These are phyloP conservation scores for Agapanthus africanus DNA, from an alignment of 106 monocot genomes.

Conservation along the genomic window DNA sequence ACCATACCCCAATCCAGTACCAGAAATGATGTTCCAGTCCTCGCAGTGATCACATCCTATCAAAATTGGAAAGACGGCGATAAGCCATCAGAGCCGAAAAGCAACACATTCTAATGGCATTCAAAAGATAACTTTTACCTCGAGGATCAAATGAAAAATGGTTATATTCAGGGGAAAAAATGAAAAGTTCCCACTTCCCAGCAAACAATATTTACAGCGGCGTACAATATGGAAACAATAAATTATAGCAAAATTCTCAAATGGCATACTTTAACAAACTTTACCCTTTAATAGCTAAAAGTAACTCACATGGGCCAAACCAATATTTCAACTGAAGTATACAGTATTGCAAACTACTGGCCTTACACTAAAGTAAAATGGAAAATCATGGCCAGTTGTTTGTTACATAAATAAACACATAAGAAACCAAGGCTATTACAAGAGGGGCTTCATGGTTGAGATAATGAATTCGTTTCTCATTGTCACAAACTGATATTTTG, in stretches of 20 bases:
- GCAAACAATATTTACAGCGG: not conserved
- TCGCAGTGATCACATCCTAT: too few relatives aligned
- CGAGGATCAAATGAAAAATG: too few relatives aligned
- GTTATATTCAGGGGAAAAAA: too few relatives aligned
- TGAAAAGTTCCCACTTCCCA: too few relatives aligned
- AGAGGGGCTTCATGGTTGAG: not conserved
- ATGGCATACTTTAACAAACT: not conserved
- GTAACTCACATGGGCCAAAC: not conserved
- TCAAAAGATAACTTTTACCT: too few relatives aligned
- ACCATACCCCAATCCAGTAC: too few relatives aligned
- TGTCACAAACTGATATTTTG: not conserved
- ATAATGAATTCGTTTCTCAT: too few relatives aligned
- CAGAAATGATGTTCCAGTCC: too few relatives aligned
- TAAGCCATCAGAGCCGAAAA: not conserved
- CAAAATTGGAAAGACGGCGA: too few relatives aligned
- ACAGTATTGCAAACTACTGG: not conserved
- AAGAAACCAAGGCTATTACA: not conserved
- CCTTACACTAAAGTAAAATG: not conserved
- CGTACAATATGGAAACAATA: not conserved
- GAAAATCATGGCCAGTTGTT: not conserved
- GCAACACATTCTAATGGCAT: too few relatives aligned
- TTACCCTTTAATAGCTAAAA: not conserved
- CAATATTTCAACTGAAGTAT: too few relatives aligned
- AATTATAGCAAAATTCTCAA: not conserved
- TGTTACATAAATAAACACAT: not conserved